These are phyloP conservation scores for Coemansia sp. DNA, from an alignment of 192 early-diverging fungal species.

Conservation along the genomic window DNA sequence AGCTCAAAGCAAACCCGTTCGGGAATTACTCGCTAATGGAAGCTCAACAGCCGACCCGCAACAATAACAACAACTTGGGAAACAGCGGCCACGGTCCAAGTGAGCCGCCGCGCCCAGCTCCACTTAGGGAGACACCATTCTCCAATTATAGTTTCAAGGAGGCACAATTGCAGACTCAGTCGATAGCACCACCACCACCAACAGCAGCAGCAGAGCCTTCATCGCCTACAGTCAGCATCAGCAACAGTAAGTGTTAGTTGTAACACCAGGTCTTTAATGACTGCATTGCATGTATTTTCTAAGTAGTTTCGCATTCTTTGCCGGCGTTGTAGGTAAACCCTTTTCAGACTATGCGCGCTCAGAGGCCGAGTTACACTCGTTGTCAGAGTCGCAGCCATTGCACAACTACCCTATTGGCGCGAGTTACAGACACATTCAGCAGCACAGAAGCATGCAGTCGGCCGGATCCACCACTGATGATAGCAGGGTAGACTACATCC, in stretches of 20 bases:
- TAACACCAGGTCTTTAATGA: not conserved
- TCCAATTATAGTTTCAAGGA: constrained; percentile 54
- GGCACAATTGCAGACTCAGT: constrained; percentile 27
- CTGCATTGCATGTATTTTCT: not conserved
- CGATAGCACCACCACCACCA: not conserved
- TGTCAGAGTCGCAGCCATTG: not conserved
- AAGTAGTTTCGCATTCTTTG: not conserved
- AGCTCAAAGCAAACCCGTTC: constrained; percentile 46
- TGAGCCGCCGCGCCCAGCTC: not conserved
- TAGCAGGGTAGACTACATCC: not conserved
- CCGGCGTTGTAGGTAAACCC: not conserved
- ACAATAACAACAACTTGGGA: constrained; percentile 1
- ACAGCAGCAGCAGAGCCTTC: constrained; percentile 12
- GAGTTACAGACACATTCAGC: not conserved
- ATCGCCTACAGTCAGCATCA: constrained; percentile 25
- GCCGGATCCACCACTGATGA: constrained; percentile 3
- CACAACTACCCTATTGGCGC: not conserved
- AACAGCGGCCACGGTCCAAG: not conserved
- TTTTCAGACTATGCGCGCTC: constrained; percentile 3
- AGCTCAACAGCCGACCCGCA: constrained; percentile 31
- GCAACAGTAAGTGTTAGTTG: constrained; percentile 9
- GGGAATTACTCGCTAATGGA: constrained; percentile 57
- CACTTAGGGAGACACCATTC: constrained; percentile 34
- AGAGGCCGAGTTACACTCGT: not conserved
- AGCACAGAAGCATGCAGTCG: not conserved